Evolutionary conservation across 2,329 filamentous ascomycete genomes (phyloP).

Genomic region (Samsoniella hepiali): DNA sequence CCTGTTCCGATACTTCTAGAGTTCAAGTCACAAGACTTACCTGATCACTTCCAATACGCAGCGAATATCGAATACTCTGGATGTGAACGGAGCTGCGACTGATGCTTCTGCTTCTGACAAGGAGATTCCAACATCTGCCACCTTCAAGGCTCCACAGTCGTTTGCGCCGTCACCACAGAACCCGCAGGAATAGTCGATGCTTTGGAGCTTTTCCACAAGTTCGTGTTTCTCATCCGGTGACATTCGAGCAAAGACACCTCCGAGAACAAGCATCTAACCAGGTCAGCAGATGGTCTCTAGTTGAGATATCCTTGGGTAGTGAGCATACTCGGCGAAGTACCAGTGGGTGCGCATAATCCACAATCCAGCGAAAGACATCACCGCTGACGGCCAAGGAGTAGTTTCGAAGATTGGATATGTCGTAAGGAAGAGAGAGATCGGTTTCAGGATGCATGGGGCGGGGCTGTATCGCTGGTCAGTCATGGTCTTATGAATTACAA

Average conservation of each 20-base stretch:
- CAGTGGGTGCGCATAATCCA: slow-evolving; percentile 83
- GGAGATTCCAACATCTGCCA: slow-evolving; percentile 95
- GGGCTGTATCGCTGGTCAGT: slow-evolving; percentile 50
- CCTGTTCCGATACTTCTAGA: not conserved
- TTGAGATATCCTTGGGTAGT: not conserved
- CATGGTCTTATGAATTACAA: not conserved
- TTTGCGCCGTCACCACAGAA: slow-evolving; percentile 98
- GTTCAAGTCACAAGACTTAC: slow-evolving; percentile 38
- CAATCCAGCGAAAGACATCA: slow-evolving; percentile 93
- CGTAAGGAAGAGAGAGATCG: slow-evolving; percentile 82
- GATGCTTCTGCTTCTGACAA: slow-evolving; percentile 96
- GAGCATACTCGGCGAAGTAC: slow-evolving; percentile 64
- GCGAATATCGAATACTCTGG: slow-evolving; percentile 90
- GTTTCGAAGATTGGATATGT: slow-evolving; percentile 75
- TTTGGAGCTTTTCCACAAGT: slow-evolving; percentile 93
- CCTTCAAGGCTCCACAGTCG: slow-evolving; percentile 94
- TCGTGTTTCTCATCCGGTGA: slow-evolving; percentile 99
- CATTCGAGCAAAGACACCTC: slow-evolving; percentile 96
- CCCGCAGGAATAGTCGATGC: slow-evolving; percentile 89
- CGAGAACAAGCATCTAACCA: slow-evolving; percentile 76
- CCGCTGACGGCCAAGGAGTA: slow-evolving; percentile 88
- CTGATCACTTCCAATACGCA: slow-evolving; percentile 91
- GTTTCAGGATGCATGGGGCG: slow-evolving; percentile 64
- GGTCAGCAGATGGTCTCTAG: slow-evolving; percentile 9
- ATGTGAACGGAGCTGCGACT: slow-evolving; percentile 97